Conservation (phyloP, 1,284 basidiomycete genomes). For the Rhodotorula sp. region DNA sequence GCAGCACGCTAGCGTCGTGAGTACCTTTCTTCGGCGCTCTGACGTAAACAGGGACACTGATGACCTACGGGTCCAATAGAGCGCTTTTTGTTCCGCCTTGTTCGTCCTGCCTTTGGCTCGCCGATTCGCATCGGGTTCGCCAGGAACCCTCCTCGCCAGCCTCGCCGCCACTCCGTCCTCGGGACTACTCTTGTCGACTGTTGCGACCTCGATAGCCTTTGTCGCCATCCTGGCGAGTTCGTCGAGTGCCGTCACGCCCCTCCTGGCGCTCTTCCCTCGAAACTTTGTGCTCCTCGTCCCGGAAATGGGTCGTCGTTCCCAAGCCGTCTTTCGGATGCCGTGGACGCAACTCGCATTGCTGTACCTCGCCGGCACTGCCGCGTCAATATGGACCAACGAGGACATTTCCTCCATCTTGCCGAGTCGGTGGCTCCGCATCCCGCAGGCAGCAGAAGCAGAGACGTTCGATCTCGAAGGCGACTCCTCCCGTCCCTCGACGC, state of each 20-base stretch:
- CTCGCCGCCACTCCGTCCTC: neutral
- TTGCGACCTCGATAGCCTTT: slow-evolving; percentile 3
- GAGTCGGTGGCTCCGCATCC: neutral
- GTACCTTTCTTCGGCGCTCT: neutral
- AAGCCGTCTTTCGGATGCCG: slow-evolving; percentile 6
- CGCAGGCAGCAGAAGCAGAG: neutral
- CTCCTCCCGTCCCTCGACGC: neutral
- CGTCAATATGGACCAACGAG: neutral
- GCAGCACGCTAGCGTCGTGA: neutral
- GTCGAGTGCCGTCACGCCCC: neutral
- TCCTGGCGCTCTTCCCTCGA: slow-evolving; percentile 16
- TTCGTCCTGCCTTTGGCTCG: neutral
- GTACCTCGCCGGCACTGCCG: slow-evolving; percentile 11
- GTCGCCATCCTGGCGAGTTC: slow-evolving; percentile 8
- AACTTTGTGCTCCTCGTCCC: slow-evolving; percentile 18
- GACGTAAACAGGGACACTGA: too few relatives aligned
- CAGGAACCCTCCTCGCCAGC: neutral
- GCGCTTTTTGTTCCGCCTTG: slow-evolving; percentile 7
- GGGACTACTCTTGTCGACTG: neutral
- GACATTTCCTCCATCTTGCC: neutral
- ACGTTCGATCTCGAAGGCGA: neutral
- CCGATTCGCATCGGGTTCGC: neutral
- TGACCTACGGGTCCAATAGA: neutral
- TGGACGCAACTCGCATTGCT: slow-evolving; percentile 31
- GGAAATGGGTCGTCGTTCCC: neutral